Base-by-base conservation (phyloP, 805 yeast species). In the Scheffersomyces lignosus region DNA sequence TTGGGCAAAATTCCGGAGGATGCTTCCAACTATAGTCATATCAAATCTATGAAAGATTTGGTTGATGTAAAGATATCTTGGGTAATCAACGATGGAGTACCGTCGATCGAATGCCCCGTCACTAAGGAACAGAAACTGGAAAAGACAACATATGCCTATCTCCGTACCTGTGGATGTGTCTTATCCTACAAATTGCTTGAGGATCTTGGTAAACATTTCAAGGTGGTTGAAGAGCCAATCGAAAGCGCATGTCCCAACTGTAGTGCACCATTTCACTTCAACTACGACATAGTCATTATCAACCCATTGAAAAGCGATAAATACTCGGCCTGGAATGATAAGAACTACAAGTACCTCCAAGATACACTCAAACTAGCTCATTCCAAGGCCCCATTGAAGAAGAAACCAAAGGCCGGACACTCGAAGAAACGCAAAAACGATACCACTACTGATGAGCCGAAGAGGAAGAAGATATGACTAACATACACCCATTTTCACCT, bases 161-260 rank as follows among this genome's bases (percentile, higher is more conserved):
- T 60, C 15, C 54, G 73, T 30, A 36, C 54, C 0, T 69, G 74
- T 49, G 73, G 73, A 12, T 68, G 73, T 46, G 62, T 66, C 1
- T 14, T 67, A 8, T 52, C 63, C 3, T 44, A 47, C 30, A 59
- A 51, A 29, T 37, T 56, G 3, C 38, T 64, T 5, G 34, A 42
- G 5, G 54, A 52, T 16, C 14, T 62, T 5, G 42, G 44, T 9
- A 33, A 33, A 14, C 41, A 43, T 14, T 20, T 27, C n/a, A 37
- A 15, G 27, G 27, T 35, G 9, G 27, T 18, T 27, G 36, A 31
- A 12, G 28, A 41, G 6, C 44, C 48, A 0, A 40, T 15, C 23
- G 14, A 36, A 25, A 22, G 47, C 26, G 49, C 45, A 33, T 69
- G 74, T 42, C 72, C 73, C 9, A 43, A 31, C 13, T 69, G 74